Conservation (phyloP, 2,329 filamentous ascomycete species). For the Mycosphaerella sp. region DNA sequence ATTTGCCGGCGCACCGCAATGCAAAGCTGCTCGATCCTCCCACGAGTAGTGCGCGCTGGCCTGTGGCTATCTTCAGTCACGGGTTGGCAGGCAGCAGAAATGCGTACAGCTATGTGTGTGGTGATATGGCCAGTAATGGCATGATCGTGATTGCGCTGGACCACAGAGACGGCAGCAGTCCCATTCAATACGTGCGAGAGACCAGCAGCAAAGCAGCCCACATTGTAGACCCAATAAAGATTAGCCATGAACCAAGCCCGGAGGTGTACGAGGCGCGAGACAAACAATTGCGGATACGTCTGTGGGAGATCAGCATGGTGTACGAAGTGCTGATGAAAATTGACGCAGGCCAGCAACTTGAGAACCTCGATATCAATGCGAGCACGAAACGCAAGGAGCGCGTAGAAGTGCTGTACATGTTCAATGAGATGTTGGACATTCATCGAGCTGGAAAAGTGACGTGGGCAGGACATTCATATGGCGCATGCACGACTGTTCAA, state of each 20-base stretch:
- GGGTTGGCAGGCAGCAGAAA: slow-evolving; percentile 76
- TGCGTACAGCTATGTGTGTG: slow-evolving; percentile 75
- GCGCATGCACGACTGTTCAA: slow-evolving; percentile 66
- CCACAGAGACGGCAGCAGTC: slow-evolving; percentile 74
- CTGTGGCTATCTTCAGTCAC: slow-evolving; percentile 79
- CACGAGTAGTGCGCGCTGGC: slow-evolving; percentile 57
- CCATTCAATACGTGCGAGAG: slow-evolving; percentile 64
- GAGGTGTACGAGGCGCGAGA: slow-evolving; percentile 63
- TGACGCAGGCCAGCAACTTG: slow-evolving; percentile 49
- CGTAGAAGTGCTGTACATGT: slow-evolving; percentile 50
- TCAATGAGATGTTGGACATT: slow-evolving; percentile 59
- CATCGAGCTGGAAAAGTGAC: slow-evolving; percentile 65
- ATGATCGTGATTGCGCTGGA: slow-evolving; percentile 75
- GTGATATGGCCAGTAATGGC: slow-evolving; percentile 73
- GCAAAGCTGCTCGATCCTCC: slow-evolving; percentile 53
- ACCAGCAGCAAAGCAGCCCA: slow-evolving; percentile 42
- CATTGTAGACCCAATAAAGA: slow-evolving; percentile 41
- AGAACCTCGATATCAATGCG: slow-evolving; percentile 43
- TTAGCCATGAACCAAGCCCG: slow-evolving; percentile 54
- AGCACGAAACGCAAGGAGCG: slow-evolving; percentile 34
- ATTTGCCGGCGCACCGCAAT: slow-evolving; percentile 67
- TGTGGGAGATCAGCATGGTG: slow-evolving; percentile 71
- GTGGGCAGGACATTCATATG: slow-evolving; percentile 77
- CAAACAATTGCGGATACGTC: slow-evolving; percentile 64
- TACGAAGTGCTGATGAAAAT: slow-evolving; percentile 63